Base-by-base conservation (phyloP, 805 yeast genomes). In the Candida tammaniensis region DNA sequence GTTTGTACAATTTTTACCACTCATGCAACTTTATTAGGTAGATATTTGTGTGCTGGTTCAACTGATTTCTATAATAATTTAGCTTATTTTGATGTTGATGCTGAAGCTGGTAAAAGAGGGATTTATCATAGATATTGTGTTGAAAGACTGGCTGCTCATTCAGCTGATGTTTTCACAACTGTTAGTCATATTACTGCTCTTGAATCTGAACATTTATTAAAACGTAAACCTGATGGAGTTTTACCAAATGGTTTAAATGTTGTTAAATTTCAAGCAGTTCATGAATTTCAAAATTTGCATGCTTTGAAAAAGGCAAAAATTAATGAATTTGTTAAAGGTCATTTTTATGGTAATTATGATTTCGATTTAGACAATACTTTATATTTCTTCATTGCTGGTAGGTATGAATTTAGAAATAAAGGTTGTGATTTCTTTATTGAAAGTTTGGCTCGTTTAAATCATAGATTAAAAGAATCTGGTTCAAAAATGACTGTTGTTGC, bases 141-240 rank as follows among this genome's bases (percentile, higher is more conserved):
- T 46, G 98, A 91, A 67, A 76, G 98, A 40, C 89, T 95, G 6
- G 96, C 97, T 11, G 88, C 96, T 12, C 98, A 91, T 57, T 74
- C 93, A 10, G 87, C 95, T 5, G 98, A 91, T 59, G 98, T 91
- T 15, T 91, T 91, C 67, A 91, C 98, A 23, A 93, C 98, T 0
- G 98, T 91, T 8, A 86, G 96, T 8, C 95, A 91, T 55, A 93
- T 91, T 49, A 91, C 98, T n/a, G 98, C 98, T 2, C 85, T 78
- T 54, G 98, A 91, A 61, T 71, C 91, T 5, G 98, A 91, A 64
- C 94, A 89, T 59, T 70, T 91, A 59, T 72, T 91, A 47, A 93
- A 91, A 55, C 76, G 98, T 44, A 89, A 91, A 60, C 98, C 98
- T 1, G 98, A 91, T 55, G 98, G 98, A 3, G 97, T 91, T 15